Evolutionary conservation across 2,329 filamentous ascomycete genomes (phyloP).

Genomic region (Fusarium circinatum): DNA sequence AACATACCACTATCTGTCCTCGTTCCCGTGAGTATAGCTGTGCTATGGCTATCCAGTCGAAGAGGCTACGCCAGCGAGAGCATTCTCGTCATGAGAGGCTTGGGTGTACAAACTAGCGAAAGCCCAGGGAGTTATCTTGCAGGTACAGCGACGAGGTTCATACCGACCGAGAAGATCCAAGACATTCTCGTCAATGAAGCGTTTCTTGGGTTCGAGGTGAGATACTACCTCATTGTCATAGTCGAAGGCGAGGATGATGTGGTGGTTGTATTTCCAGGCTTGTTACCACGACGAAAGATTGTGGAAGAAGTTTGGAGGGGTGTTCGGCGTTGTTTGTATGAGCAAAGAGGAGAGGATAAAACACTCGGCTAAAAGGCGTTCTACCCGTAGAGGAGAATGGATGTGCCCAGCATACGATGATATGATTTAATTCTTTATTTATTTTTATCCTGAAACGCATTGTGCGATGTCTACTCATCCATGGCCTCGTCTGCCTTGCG

Average conservation of each 20-base stretch:
- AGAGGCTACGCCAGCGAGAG: conserved; percentile 76
- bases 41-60: conserved; percentile 57
- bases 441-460: conserved; percentile 3
- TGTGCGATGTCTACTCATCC: conserved; percentile 35
- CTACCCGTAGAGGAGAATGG: conserved; percentile 8
- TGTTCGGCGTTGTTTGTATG: conserved; percentile 83
- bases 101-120: conserved; percentile 89
- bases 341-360: conserved; percentile 49
- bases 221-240: conserved; percentile 89
- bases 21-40: conserved; percentile 48
- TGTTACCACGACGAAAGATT: conserved; percentile 78
- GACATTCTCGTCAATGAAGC: conserved; percentile 97
- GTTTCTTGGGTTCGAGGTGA: conserved; percentile 89
- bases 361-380: conserved; percentile 21
- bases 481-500: conserved; percentile 42
- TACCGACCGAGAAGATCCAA: conserved; percentile 90
- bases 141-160: conserved; percentile 65
- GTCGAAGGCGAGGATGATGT: conserved; percentile 89
- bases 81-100: conserved; percentile 84
- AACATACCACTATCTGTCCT: conserved; percentile 54
- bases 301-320: conserved; percentile 93
- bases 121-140: conserved; percentile 70
- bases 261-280: conserved; percentile 91
- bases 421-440: not conserved
- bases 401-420: conserved; percentile 3